Base-by-base conservation (phyloP, 257 asterid genomes). In the Cruciata laevipes region DNA sequence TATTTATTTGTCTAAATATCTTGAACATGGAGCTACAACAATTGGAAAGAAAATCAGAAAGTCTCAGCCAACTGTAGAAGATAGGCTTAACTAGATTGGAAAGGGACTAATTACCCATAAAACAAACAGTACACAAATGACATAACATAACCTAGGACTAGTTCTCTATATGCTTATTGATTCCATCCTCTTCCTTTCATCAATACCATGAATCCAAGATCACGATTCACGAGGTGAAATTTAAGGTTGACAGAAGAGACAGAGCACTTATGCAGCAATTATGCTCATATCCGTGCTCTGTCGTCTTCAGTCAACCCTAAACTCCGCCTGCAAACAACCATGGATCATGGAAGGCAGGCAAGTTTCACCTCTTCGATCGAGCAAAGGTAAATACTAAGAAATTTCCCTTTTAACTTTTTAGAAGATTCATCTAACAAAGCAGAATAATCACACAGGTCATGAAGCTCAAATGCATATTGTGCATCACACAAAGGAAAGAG, bases 211-310 rank as follows among this genome's bases (percentile, higher is more conserved):
- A 16, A 47, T 4, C 55, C 20, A 47, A 16, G 55, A 5, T 52
- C 9, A 52, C 24, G 3, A 52, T 0, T 52, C 9, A 52, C 24
- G 3, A 52, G 24, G 21, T 17, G 9, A 7, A 52, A 18, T 17
- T n/a, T n/a, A 20, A 6, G 23, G 80, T 79, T 79, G 86, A 82
- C 84, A 78, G 80, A 76, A 79, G 81, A 79, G 71, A 82, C 78
- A 82, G 86, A 78, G 86, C 86, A 82, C 82, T 76, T 74, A 57
- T 75, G 65, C 82, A 38, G 13, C 24, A 51, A 1, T 0, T 70
- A 37, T 37, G 42, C 1, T 11, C 11, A 37, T 8, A 37, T 73
- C 62, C 74, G 86, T 82, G 68, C 86, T 76, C 80, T 82, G 74
- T 82, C n/a, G 21, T 78, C 83, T 67, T 76, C 82, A 65, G 83